Evolutionary conservation across 2,329 filamentous ascomycete genomes (phyloP).

Genomic region (Ophiostoma himal-ulmi): DNA sequence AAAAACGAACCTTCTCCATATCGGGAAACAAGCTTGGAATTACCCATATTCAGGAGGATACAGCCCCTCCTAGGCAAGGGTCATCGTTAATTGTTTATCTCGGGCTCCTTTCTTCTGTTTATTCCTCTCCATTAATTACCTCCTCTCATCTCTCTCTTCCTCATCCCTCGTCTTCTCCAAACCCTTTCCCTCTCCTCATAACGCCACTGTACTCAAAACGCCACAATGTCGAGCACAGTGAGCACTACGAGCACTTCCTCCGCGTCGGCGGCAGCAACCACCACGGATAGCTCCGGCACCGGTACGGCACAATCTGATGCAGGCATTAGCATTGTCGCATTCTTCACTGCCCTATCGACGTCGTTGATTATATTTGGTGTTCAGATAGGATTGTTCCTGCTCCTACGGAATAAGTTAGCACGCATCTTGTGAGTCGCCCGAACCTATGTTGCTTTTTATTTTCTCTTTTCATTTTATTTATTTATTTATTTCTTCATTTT

Average conservation of each 20-base stretch:
- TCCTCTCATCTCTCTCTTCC: neutral
- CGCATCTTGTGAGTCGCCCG: slow-evolving; percentile 66
- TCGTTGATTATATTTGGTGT: slow-evolving; percentile 58
- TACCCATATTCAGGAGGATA: neutral
- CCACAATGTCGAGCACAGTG: slow-evolving; percentile 22
- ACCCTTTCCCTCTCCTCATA: neutral
- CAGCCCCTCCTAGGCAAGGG: neutral
- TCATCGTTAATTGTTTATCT: neutral
- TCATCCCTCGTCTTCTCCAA: neutral
- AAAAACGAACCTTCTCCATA: slow-evolving; percentile 5
- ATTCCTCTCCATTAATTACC: neutral
- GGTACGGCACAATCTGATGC: slow-evolving; percentile 30
- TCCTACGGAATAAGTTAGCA: slow-evolving; percentile 70
- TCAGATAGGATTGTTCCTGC: slow-evolving; percentile 63
- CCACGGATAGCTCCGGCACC: slow-evolving; percentile 16
- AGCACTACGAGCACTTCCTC: slow-evolving; percentile 19
- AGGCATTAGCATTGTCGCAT: slow-evolving; percentile 48
- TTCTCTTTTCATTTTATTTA: neutral
- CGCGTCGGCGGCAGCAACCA: slow-evolving; percentile 19
- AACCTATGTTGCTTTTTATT: neutral
- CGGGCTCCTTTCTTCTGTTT: neutral
- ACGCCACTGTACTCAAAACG: neutral
- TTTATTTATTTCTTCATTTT: too few species aligned
- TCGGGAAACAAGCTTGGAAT: neutral
- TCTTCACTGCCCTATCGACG: slow-evolving; percentile 59